phyloP scores from a whole-genome alignment of 208 protist genomes.

The Wallacemonas rigidus region DNA sequence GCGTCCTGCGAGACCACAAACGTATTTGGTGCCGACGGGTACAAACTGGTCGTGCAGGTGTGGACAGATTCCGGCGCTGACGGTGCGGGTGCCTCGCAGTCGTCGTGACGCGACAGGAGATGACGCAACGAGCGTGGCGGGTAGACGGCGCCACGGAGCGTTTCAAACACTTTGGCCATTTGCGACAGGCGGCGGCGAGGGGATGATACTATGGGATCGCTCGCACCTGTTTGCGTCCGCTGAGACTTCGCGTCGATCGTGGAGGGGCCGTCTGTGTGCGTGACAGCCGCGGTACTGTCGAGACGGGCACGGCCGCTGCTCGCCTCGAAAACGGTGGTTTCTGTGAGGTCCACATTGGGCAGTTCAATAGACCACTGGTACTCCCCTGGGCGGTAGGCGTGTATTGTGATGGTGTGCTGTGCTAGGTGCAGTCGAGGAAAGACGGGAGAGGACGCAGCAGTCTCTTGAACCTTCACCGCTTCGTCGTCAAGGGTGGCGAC shows the following conservation, averaged over 20 bases:
- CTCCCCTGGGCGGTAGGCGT: conserved; percentile 47
- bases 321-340: neutral
- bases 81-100: neutral
- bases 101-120: neutral
- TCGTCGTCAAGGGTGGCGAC: neutral
- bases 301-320: neutral
- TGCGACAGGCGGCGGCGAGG: neutral
- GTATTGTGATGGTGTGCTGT: conserved; percentile 60
- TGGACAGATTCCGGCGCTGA: neutral
- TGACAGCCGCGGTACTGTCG: too few species aligned
- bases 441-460: neutral
- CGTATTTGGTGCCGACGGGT: neutral
- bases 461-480: neutral
- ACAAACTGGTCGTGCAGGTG: neutral
- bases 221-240: too few species aligned
- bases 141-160: neutral
- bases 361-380: conserved; percentile 64
- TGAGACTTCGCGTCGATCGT: too few species aligned
- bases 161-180: neutral
- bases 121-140: neutral
- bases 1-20: conserved; percentile 9
- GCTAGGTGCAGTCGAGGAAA: conserved; percentile 47
- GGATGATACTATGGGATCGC: too few species aligned
- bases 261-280: too few species aligned
- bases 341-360: conserved; percentile 3